These are phyloP conservation scores for Kodamaea sagamina DNA, from an alignment of 805 yeast species.

Conservation along the genomic window DNA sequence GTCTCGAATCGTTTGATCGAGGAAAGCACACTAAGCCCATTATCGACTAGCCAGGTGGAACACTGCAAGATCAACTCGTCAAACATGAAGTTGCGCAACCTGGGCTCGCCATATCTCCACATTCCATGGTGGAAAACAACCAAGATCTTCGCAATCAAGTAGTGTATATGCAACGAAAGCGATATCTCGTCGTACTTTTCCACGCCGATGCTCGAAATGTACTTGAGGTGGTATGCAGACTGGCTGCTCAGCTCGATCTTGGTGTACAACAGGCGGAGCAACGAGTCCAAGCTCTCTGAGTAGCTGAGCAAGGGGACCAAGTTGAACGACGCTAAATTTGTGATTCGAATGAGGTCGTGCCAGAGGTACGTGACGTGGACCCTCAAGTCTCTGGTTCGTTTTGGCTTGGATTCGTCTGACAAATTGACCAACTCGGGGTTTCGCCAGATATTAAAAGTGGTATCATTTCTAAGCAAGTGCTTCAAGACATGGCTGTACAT, in stretches of 20 bases:
- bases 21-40: constrained; percentile 18
- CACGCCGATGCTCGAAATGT: background rate
- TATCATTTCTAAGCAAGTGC: constrained; percentile 3
- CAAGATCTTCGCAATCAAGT: constrained; percentile 31
- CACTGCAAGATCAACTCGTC: constrained; percentile 26
- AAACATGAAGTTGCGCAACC: constrained; percentile 23
- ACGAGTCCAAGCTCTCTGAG: constrained; percentile 21
- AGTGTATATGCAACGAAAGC: constrained; percentile 21
- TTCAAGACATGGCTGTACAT: constrained; percentile 9
- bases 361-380: constrained; percentile 25
- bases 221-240: constrained; percentile 9
- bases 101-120: constrained; percentile 20
- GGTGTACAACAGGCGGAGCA: constrained; percentile 20
- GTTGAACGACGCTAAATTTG: constrained; percentile 29
- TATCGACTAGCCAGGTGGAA: constrained; percentile 27
- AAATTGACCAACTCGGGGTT: constrained; percentile 8
- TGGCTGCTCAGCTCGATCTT: constrained; percentile 20
- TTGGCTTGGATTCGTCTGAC: constrained; percentile 1
- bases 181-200: constrained; percentile 8
- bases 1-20: constrained; percentile 22
- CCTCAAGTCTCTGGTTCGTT: constrained; percentile 5
- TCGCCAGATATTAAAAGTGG: constrained; percentile 10
- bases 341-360: constrained; percentile 36
- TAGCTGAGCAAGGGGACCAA: constrained; percentile 27
- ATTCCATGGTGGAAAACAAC: constrained; percentile 25